Percentiles rank a stretch among this genome's conserved stretches.
Evolutionary conservation across 2,329 filamentous ascomycete genomes (phyloP).

Genomic region (Hymenoscyphus repandus): DNA sequence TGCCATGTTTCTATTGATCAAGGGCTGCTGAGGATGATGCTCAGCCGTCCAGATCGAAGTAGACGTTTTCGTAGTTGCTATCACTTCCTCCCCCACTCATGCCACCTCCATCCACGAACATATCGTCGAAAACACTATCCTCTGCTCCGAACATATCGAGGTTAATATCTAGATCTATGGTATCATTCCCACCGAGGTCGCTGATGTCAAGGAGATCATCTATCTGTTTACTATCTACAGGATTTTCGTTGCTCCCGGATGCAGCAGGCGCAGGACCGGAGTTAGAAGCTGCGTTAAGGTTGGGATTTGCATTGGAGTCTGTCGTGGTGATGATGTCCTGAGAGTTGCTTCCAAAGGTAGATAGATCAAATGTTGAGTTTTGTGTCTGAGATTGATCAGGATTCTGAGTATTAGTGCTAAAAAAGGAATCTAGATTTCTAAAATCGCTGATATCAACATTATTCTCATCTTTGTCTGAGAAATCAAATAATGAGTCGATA

Average conservation of each 20-base stretch:
- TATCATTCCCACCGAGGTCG: conserved; percentile 13
- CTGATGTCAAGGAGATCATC: conserved; percentile 21
- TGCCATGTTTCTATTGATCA: background rate
- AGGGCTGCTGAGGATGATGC: background rate
- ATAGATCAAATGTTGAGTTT: conserved; percentile 27
- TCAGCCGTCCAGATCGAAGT: conserved; percentile 23
- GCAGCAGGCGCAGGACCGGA: conserved; percentile 3
- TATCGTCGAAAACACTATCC: conserved; percentile 28
- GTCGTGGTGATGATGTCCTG: conserved; percentile 37
- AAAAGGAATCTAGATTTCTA: conserved; percentile 26
- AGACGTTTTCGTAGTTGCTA: conserved; percentile 26
- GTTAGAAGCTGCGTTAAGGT: background rate
- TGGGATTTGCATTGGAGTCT: conserved; percentile 13
- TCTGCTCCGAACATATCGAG: conserved; percentile 39
- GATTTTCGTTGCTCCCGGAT: background rate
- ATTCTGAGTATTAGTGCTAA: conserved; percentile 14
- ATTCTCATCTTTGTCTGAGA: conserved; percentile 16
- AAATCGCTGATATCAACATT: conserved; percentile 21
- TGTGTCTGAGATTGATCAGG: conserved; percentile 20
- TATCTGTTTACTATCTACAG: conserved; percentile 15
- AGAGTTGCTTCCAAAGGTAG: conserved; percentile 29
- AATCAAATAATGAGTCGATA: conserved; percentile 28
- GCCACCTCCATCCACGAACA: conserved; percentile 25
- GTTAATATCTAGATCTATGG: conserved; percentile 47
- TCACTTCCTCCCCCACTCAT: conserved; percentile 19